Evolutionary conservation across 805 yeast species (phyloP).

Genomic region (Metschnikowia aberdeeniae): DNA sequence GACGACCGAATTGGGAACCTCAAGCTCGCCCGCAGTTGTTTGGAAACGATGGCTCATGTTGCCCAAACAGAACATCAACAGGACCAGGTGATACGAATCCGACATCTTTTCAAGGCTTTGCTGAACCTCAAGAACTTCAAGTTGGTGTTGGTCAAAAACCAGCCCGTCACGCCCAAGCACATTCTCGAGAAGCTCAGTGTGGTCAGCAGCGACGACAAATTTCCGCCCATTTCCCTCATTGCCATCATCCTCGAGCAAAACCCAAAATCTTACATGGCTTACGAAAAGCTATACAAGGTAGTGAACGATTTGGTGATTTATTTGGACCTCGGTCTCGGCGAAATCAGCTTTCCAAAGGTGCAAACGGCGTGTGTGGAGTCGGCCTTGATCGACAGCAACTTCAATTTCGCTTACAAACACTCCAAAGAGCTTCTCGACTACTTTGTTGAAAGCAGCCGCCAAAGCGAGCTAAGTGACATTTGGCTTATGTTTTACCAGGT

Average conservation of each 20-base stretch:
- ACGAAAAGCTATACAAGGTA: conserved; percentile 39
- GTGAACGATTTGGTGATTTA: conserved; percentile 40
- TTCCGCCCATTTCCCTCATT: conserved; percentile 25
- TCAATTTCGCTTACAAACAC: conserved; percentile 50
- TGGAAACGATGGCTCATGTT: conserved; percentile 18
- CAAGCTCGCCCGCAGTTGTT: conserved; percentile 22
- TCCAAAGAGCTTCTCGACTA: conserved; percentile 36
- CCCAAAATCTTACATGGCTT: conserved; percentile 44
- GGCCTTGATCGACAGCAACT: conserved; percentile 60
- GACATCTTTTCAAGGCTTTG: conserved; percentile 37
- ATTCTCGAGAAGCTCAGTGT: conserved; percentile 12
- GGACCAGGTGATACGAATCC: conserved; percentile 22
- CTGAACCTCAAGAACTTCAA: conserved; percentile 33
- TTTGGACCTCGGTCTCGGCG: conserved; percentile 21
- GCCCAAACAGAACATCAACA: not conserved
- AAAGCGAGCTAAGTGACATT: conserved; percentile 25
- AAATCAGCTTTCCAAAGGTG: conserved; percentile 28
- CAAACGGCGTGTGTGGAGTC: conserved; percentile 59
- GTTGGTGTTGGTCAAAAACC: conserved; percentile 16
- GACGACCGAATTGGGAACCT: conserved; percentile 32
- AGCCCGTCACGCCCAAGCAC: conserved; percentile 17
- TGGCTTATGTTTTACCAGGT: conserved; percentile 80
- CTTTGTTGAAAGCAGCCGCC: conserved; percentile 10
- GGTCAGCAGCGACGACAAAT: conserved; percentile 7
- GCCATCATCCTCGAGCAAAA: conserved; percentile 51